phyloP scores from a whole-genome alignment of 1,284 basidiomycete species.

The Quambalaria eucalypti region DNA sequence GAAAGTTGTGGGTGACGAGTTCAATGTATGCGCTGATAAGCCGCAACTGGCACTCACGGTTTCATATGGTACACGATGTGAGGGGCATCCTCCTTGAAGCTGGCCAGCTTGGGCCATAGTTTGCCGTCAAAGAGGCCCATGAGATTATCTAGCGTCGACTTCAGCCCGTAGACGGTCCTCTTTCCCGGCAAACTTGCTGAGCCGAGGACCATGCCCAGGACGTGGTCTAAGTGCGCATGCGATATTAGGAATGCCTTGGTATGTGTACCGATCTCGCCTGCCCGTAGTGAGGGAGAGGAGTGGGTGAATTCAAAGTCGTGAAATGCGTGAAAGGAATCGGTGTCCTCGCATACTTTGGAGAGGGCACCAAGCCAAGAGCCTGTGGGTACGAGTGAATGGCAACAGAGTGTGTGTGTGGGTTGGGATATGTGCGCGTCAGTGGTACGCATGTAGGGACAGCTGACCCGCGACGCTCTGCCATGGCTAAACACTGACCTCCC shows the following conservation, averaged over 20 bases:
- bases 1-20: neutral
- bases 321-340: conserved; percentile 30
- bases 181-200: conserved; percentile 63
- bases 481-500: conserved; percentile 38
- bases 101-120: conserved; percentile 72
- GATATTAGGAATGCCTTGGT: conserved; percentile 29
- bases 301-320: conserved; percentile 29
- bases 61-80: conserved; percentile 37
- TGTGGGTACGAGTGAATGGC: neutral
- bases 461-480: neutral
- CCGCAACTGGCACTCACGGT: conserved; percentile 11
- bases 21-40: no score
- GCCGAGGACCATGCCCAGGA: conserved; percentile 62
- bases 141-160: conserved; percentile 60
- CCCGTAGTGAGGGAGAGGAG: conserved; percentile 23
- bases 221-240: conserved; percentile 63
- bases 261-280: conserved; percentile 37
- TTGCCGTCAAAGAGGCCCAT: conserved; percentile 66
- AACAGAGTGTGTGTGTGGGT: neutral
- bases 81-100: conserved; percentile 55
- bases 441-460: neutral
- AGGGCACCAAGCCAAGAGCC: conserved; percentile 41
- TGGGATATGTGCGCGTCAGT: neutral
- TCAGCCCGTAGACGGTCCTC: conserved; percentile 60
- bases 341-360: conserved; percentile 27